A percentile compares a stretch with the other conserved stretches of the same genome.
These are phyloP conservation scores for Quercus gilva DNA, from an alignment of 306 rosid species.

Conservation along the genomic window DNA sequence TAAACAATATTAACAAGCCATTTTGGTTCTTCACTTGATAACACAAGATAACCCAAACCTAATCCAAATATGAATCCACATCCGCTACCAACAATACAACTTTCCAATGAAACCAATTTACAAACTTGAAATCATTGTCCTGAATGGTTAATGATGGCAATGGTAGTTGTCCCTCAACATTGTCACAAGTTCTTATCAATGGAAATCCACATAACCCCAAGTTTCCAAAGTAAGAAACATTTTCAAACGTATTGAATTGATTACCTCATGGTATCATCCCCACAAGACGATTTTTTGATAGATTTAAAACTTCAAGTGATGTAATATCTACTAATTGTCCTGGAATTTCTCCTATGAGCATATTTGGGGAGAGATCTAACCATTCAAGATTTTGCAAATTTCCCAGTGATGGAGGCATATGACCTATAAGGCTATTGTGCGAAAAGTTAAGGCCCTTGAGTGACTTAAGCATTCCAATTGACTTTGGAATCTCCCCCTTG, in stretches of 20 bases:
- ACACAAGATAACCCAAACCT: not conserved
- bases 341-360: not conserved
- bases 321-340: not conserved
- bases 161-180: not conserved
- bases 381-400: no score
- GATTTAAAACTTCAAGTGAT: not conserved
- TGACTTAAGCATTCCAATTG: no score
- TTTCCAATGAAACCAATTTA: not conserved
- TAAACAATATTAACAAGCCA: no score
- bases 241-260: not conserved
- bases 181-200: not conserved
- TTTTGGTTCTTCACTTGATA: not conserved
- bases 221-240: not conserved
- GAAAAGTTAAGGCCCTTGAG: no score
- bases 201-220: conserved; percentile 11
- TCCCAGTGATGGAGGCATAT: no score
- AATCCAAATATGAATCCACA: conserved; percentile 4
- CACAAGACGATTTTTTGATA: not conserved
- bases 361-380: no score
- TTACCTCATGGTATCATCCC: not conserved
- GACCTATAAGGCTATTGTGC: no score
- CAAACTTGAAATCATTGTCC: not conserved
- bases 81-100: not conserved
- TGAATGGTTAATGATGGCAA: not conserved
- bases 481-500: no score